Percentiles rank a stretch among this genome's conserved stretches.
Evolutionary conservation across 768 basidiomycete genomes (phyloP).

Genomic region (Rhodocollybia butyracea): DNA sequence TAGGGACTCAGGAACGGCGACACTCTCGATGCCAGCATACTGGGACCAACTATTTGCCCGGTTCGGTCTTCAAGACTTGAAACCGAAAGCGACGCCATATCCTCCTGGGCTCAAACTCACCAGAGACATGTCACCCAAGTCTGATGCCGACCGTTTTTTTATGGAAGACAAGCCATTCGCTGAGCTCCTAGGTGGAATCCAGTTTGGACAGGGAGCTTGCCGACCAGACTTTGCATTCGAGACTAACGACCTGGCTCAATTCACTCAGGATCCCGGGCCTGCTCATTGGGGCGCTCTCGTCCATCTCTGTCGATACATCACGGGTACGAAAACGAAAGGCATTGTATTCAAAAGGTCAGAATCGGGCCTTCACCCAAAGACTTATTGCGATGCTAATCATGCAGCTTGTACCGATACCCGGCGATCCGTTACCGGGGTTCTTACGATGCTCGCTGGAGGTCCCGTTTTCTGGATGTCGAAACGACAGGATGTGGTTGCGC

Average conservation of each 20-base stretch:
- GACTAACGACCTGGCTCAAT: not conserved
- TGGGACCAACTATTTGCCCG: slow-evolving; percentile 9
- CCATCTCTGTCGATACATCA: not conserved
- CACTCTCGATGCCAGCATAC: slow-evolving; percentile 8
- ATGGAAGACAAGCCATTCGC: slow-evolving; percentile 11
- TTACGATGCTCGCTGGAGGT: too few species aligned
- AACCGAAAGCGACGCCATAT: slow-evolving; percentile 11
- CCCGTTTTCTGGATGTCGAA: too few species aligned
- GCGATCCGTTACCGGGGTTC: too few species aligned
- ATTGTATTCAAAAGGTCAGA: too few species aligned
- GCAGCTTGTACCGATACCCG: too few species aligned
- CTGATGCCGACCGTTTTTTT: not conserved
- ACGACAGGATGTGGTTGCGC: too few species aligned
- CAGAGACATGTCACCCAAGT: not conserved
- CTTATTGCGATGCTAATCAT: too few species aligned
- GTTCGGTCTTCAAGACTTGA: slow-evolving; percentile 7
- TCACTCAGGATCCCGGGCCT: not conserved
- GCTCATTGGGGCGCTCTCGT: slow-evolving; percentile 4
- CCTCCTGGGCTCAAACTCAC: slow-evolving; percentile 7
- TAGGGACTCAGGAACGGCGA: not conserved
- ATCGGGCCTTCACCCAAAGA: too few species aligned
- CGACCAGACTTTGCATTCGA: not conserved
- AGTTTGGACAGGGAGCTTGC: slow-evolving; percentile 1
- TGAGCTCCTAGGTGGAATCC: slow-evolving; percentile 4
- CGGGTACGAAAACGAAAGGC: not conserved